phyloP scores from a whole-genome alignment of 306 rosid species.

The Citrullus amarus region DNA sequence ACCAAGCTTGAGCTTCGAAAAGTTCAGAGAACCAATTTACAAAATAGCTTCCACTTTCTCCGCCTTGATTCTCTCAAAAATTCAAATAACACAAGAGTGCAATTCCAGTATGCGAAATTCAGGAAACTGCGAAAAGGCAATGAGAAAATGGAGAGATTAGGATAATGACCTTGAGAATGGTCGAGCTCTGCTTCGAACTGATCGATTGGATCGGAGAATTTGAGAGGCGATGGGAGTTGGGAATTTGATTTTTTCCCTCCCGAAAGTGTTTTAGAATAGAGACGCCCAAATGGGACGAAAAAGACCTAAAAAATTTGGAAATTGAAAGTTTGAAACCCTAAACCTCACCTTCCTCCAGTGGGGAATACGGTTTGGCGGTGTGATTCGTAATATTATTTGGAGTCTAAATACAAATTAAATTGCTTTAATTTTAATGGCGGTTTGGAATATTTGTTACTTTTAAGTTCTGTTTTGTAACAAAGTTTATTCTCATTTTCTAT shows the following conservation, averaged over 20 bases:
- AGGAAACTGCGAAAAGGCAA: background rate
- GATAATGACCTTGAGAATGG: constrained; percentile 19
- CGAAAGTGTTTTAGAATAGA: background rate
- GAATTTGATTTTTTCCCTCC: constrained; percentile 29
- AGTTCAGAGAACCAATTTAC: background rate
- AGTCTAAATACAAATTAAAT: too few species aligned
- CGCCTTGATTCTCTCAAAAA: background rate
- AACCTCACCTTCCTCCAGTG: background rate
- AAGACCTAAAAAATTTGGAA: background rate
- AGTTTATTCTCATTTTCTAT: too few species aligned
- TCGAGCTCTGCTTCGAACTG: background rate
- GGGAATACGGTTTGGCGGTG: background rate
- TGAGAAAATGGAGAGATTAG: constrained; percentile 9
- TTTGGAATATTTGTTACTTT: too few species aligned
- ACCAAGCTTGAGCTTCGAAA: background rate
- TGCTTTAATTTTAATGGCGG: background rate
- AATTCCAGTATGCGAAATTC: background rate
- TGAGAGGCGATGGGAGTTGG: background rate
- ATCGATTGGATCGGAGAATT: constrained; percentile 2
- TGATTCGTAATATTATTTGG: background rate
- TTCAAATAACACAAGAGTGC: background rate
- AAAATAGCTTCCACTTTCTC: background rate
- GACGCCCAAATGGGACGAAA: background rate
- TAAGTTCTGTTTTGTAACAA: too few species aligned
- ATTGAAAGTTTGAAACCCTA: constrained; percentile 23